Base-by-base conservation (phyloP, 768 basidiomycete species). In the Agrocybe praecox region DNA sequence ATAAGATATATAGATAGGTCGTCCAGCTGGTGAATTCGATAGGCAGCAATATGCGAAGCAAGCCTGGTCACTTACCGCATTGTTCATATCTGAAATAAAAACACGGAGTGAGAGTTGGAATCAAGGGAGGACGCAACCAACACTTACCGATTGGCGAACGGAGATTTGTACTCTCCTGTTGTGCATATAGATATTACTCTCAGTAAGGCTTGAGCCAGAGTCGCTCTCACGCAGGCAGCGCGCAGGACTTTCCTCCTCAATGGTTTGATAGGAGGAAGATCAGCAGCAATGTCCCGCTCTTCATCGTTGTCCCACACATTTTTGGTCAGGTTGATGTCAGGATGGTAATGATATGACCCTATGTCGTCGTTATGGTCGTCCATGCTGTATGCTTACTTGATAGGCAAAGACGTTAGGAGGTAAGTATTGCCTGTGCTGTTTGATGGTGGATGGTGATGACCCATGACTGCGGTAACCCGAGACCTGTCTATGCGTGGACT, bases 81-180 rank as follows among this genome's bases (percentile, higher is more conserved):
- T 49, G 23, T 32, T 14, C 44, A 74, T 57, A 49, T 73, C 69
- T 73, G 45, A 40, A 57, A 11, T 47, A 47, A 43, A 21, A 34
- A 42, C 51, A 42, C 55, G 49, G n/a, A 46, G 26, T 46, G 44
- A 55, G 19, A 17, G 17, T 14, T 12, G 40, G 21, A 15, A 34
- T 17, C 11, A 6, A 22, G 18, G 18, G 24, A 47, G 17, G 45
- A 2, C 3, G 40, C 26, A 18, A 15, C 19, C 4, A 54, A 34
- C 43, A 71, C 77, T 18, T 58, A 90, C 88, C 84, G 51, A 90
- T 86, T 1, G 89, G 89, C 21, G 87, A 89, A 44, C 80, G 87
- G 73, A 84, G 90, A 60, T 83, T 81, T 59, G 84, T 23, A 60
- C 51, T 23, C 69, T 64, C 54, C 72, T 49, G 59, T 78, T 78